Conservation (phyloP, 257 asterid genomes). For the Knoxia roxburghii region DNA sequence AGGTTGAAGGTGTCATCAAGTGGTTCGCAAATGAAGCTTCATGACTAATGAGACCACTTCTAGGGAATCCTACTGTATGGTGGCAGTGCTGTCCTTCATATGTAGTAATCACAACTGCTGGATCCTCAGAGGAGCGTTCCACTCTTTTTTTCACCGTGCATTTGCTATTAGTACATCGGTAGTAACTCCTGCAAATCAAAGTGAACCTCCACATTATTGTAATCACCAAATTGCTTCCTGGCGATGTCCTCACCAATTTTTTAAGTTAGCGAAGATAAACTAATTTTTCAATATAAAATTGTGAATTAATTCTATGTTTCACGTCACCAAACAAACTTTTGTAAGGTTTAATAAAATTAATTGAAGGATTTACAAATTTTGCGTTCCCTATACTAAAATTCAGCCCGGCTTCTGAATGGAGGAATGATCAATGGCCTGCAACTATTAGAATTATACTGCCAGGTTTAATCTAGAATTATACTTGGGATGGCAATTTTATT, state of each 20-base stretch:
- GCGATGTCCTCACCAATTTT: no score
- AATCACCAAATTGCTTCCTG: neutral
- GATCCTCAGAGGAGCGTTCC: conserved; percentile 69
- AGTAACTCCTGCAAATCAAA: conserved; percentile 59
- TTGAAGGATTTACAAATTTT: no score
- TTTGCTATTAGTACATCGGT: conserved; percentile 80
- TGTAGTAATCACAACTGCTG: conserved; percentile 70
- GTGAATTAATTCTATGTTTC: no score
- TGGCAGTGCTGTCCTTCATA: conserved; percentile 91
- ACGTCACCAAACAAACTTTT: no score
- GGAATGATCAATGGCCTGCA: neutral
- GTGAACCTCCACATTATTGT: neutral
- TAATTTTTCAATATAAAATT: no score
- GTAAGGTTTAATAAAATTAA: no score
- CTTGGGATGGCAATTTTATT: neutral
- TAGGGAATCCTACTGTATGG: conserved; percentile 59
- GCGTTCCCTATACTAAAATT: no score
- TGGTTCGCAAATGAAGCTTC: conserved; percentile 23
- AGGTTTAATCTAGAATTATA: no score
- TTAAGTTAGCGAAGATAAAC: no score
- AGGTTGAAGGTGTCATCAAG: conserved; percentile 23
- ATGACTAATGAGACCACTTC: conserved; percentile 36
- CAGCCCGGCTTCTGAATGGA: no score
- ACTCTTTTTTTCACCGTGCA: conserved; percentile 86
- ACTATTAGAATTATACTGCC: neutral